Evolutionary conservation across 306 rosid species (phyloP), one percentile per base, ranked within the genome.

Genomic region (Notholithocarpus densiflorus): DNA sequence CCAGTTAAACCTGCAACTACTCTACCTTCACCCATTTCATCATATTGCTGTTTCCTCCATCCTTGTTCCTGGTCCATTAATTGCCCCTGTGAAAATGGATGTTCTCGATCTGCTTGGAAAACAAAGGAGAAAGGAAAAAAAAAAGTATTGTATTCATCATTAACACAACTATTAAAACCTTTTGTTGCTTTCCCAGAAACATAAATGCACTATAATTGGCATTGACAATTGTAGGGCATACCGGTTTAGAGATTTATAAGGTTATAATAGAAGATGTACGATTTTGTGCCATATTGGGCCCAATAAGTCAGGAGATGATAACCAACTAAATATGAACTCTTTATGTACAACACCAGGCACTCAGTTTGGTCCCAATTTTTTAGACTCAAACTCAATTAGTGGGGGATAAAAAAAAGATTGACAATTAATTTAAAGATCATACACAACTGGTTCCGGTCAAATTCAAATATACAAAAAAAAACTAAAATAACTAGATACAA

Each of bases 81-180:
- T 74, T 75, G 90, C 68, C 88, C 85, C 76, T 80, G 91, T 15
- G 85, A 80, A 68, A 84, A 82, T 68, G 84, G 84, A 66, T 75
- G 88, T 48, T 81, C 89, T 74, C 88, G 93, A 85, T 90, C 97
- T 92, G 96, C 77, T 87, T 88, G 78, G 61, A 80, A 80, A 82
- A 83, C 85, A 87, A 84, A 83, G 82, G 74, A 81, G 13, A 73
- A 34, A 82, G 80, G 76, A 81, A 76, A 34, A 57, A 76, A 81
- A 56, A 21, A 57, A 40, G 64, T 19, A 40, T 48, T 72, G 43
- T 75, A 53, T 80, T 59, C 24, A 74, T 31, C 68, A 77, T 77
- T 55, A 66, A 82, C 77, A 75, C 19, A 80, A 31, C 52, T 62
- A 70, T 45, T 26, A 54, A 65, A 61, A 66, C 59, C n/a, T 74